Evolutionary conservation across 1,284 basidiomycete species (phyloP).

Genomic region (Paramarasmius palmivorus): DNA sequence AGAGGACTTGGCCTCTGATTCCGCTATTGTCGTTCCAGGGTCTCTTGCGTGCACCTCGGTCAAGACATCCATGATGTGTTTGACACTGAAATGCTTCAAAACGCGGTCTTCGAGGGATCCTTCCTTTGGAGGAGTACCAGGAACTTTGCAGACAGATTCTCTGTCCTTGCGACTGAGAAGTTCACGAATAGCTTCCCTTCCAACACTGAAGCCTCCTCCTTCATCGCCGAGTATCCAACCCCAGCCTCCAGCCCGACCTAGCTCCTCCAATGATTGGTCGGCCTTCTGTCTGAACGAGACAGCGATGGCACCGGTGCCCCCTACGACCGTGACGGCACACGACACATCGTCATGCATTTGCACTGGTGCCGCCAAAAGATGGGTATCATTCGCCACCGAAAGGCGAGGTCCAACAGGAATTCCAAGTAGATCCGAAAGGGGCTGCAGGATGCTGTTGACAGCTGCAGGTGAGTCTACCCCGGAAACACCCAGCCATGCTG

Average conservation of each 20-base stretch:
- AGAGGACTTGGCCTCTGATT: conserved; percentile 34
- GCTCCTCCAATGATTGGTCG: conserved; percentile 45
- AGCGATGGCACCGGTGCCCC: conserved; percentile 71
- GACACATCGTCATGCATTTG: conserved; percentile 55
- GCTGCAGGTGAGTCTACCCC: conserved; percentile 72
- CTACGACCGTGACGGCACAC: conserved; percentile 65
- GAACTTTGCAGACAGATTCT: conserved; percentile 40
- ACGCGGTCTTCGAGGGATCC: conserved; percentile 44
- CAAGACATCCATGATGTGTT: conserved; percentile 61
- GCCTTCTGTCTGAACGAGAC: conserved; percentile 55
- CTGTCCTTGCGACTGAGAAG: conserved; percentile 59
- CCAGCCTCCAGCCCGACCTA: conserved; percentile 76
- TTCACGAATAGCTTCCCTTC: conserved; percentile 68
- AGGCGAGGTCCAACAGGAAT: conserved; percentile 54
- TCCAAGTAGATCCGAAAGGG: conserved; percentile 54
- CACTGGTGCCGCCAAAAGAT: conserved; percentile 73
- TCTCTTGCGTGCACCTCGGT: conserved; percentile 48
- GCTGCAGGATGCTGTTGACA: conserved; percentile 49
- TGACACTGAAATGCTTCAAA: conserved; percentile 55
- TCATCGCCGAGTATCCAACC: conserved; percentile 84
- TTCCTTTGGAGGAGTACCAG: conserved; percentile 24
- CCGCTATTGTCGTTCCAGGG: conserved; percentile 29
- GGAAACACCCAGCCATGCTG: conserved; percentile 78
- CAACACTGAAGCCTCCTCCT: conserved; percentile 75
- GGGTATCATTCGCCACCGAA: conserved; percentile 71